These are phyloP conservation scores for Eimeria praecox DNA, from an alignment of 169 alveolate genomes.

Conservation along the genomic window DNA sequence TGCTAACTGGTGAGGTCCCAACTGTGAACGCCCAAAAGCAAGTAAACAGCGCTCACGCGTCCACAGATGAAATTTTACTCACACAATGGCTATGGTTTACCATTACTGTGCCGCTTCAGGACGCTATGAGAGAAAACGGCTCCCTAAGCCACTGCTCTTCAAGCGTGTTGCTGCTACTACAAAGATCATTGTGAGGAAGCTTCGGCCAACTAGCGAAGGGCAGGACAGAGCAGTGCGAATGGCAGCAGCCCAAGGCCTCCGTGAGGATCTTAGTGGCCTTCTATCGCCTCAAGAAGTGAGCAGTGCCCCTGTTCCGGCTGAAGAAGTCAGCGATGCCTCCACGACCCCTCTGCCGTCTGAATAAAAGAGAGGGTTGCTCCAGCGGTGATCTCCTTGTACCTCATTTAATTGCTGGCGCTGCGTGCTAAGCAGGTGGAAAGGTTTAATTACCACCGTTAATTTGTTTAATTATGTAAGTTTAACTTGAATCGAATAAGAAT, in stretches of 20 bases:
- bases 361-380: background rate
- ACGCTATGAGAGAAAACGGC: slow-evolving; percentile 23
- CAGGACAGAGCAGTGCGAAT: background rate
- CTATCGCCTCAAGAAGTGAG: background rate
- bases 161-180: slow-evolving; percentile 35
- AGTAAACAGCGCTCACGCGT: background rate
- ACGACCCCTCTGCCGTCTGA: background rate
- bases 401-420: background rate
- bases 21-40: background rate
- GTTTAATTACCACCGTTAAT: background rate
- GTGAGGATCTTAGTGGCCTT: background rate
- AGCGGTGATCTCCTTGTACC: background rate
- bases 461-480: background rate
- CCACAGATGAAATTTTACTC: background rate
- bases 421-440: background rate
- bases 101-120: slow-evolving; percentile 4
- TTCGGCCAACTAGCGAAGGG: background rate
- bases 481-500: background rate
- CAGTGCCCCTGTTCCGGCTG: background rate
- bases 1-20: slow-evolving; percentile 8
- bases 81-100: background rate
- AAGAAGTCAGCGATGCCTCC: background rate
- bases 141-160: slow-evolving; percentile 24
- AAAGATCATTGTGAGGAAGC: background rate
- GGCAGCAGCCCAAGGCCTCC: background rate